Percentiles rank a stretch among this genome's conserved stretches.
These are phyloP conservation scores for Ascochyta koolunga DNA, from an alignment of 2,329 filamentous ascomycete genomes.

Conservation along the genomic window DNA sequence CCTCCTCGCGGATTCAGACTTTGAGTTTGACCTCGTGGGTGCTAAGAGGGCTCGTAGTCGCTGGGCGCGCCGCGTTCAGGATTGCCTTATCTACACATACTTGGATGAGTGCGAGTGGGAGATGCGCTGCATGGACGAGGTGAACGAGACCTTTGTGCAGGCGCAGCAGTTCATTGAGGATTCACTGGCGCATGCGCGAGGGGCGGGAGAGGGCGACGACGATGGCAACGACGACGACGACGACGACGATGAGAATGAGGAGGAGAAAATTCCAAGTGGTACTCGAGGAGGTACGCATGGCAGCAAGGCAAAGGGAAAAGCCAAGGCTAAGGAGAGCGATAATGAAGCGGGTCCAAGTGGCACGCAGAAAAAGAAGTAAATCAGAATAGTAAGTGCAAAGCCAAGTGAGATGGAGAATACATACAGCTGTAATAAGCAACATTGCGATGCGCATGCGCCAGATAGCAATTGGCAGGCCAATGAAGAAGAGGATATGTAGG, in stretches of 20 bases:
- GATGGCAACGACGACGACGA: no score
- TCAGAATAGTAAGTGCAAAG: no score
- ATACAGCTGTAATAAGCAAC: no score
- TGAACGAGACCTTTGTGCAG: not conserved
- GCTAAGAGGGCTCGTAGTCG: not conserved
- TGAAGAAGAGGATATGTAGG: not conserved
- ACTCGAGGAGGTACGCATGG: no score
- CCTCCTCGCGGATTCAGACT: not conserved
- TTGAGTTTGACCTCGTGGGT: not conserved
- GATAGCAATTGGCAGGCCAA: not conserved
- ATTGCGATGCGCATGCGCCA: no score
- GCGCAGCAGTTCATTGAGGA: not conserved
- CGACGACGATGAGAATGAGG: no score
- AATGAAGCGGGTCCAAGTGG: not conserved
- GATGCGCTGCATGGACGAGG: not conserved
- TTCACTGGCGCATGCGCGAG: not conserved
- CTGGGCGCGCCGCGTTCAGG: not conserved
- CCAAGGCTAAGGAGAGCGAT: not conserved
- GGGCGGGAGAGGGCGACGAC: not conserved
- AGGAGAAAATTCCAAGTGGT: no score
- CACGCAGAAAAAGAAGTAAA: not conserved
- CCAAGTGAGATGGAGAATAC: not conserved
- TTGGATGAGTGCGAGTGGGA: not conserved
- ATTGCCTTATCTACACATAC: not conserved
- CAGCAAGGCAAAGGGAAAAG: not conserved